Evolutionary conservation across 1,139 yeast species (phyloP).

Genomic region (Geotrichum klebahnii): DNA sequence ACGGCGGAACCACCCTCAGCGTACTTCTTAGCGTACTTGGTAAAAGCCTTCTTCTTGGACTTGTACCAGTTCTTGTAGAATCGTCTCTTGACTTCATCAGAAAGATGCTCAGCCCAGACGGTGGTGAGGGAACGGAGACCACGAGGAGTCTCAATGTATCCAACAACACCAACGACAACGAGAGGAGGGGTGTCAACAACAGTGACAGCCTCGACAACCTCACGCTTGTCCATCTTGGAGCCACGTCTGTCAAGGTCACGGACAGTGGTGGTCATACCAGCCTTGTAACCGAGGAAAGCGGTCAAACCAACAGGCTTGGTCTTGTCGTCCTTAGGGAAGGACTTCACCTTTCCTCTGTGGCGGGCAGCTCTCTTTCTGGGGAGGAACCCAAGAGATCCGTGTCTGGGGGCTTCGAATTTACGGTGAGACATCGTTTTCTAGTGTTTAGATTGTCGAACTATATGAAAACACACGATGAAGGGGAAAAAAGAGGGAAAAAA

Average conservation of each 20-base stretch:
- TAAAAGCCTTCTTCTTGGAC: conserved; percentile 99
- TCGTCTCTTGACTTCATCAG: conserved; percentile 98
- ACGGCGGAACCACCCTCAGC: conserved; percentile 83
- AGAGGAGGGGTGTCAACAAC: conserved; percentile 99
- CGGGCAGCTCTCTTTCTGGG: conserved; percentile 99
- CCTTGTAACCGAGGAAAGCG: conserved; percentile 99
- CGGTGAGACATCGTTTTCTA: conserved; percentile 82
- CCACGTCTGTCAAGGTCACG: conserved; percentile 99
- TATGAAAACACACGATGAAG: conserved; percentile 8
- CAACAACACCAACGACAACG: conserved; percentile 99
- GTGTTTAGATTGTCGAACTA: conserved; percentile 11
- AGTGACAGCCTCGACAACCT: conserved; percentile 98
- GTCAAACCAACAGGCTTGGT: conserved; percentile 98
- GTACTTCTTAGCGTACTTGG: conserved; percentile 99
- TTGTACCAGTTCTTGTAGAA: conserved; percentile 99
- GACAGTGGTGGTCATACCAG: conserved; percentile 99
- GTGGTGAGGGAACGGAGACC: conserved; percentile 99
- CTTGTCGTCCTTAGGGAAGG: conserved; percentile 98
- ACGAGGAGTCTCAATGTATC: conserved; percentile 99
- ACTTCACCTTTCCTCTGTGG: conserved; percentile 97
- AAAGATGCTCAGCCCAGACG: conserved; percentile 99
- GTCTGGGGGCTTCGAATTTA: conserved; percentile 99
- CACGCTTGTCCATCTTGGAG: conserved; percentile 99
- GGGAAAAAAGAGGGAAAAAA: conserved; percentile 4
- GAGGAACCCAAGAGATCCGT: conserved; percentile 98